A percentile compares a stretch with the other conserved stretches of the same genome.
These are phyloP conservation scores for Raddia guianensis DNA, from an alignment of 176 grass and related monocot genomes.

Conservation along the genomic window DNA sequence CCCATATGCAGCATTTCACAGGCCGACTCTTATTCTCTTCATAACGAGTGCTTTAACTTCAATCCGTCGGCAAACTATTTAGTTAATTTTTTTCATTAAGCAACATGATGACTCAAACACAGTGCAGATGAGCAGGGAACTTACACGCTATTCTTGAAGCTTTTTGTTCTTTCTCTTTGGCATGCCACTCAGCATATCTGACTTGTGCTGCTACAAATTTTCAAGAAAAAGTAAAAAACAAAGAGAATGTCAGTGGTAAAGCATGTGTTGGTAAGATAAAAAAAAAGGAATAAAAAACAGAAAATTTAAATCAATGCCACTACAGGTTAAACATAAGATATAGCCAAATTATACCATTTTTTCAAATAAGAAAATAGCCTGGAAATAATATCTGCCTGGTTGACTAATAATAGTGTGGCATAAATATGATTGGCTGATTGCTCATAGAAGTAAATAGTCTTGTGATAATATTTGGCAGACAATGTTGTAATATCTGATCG, in stretches of 20 bases:
- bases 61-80: conserved; percentile 10
- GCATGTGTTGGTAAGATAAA: not conserved
- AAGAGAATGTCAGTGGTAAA: conserved; percentile 1
- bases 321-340: conserved; percentile 28
- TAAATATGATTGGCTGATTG: conserved; percentile 16
- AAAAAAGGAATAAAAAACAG: conserved; percentile 6
- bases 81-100: conserved; percentile 8
- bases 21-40: not conserved
- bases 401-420: not conserved
- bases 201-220: conserved; percentile 49
- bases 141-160: conserved; percentile 42
- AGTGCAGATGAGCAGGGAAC: not conserved
- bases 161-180: conserved; percentile 41
- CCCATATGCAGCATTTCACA: conserved; percentile 25
- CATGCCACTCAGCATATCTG: conserved; percentile 31
- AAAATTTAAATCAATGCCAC: not conserved
- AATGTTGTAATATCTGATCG: conserved; percentile 20
- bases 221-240: conserved; percentile 1
- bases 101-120: conserved; percentile 22
- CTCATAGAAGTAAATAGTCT: not conserved
- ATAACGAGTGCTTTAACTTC: conserved; percentile 25
- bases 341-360: conserved; percentile 8
- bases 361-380: conserved; percentile 5
- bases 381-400: conserved; percentile 14
- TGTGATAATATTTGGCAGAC: not conserved